These are phyloP conservation scores for Candida sonorensis DNA, from an alignment of 805 yeast species.

Conservation along the genomic window DNA sequence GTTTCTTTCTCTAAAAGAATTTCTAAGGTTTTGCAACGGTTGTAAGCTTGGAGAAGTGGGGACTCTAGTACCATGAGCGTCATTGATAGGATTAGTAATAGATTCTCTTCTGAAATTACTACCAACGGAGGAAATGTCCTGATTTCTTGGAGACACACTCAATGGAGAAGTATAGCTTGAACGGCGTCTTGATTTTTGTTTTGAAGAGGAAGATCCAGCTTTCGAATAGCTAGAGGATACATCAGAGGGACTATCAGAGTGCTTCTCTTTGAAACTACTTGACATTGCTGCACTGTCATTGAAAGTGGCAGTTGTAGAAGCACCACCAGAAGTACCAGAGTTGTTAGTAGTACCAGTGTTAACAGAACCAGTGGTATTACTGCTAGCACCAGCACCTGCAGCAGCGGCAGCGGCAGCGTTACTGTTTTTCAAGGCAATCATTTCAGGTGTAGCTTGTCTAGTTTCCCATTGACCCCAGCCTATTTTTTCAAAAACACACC, in stretches of 20 bases:
- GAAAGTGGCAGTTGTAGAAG: neutral
- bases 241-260: constrained; percentile 13
- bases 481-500: constrained; percentile 78
- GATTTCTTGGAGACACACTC: constrained; percentile 16
- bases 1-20: constrained; percentile 23
- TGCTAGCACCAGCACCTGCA: neutral
- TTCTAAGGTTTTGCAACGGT: constrained; percentile 25
- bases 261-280: constrained; percentile 5
- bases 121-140: constrained; percentile 1
- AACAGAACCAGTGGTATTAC: constrained; percentile 4
- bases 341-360: too few species aligned
- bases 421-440: constrained; percentile 17
- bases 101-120: constrained; percentile 39
- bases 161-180: too few species aligned
- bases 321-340: neutral
- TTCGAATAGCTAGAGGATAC: constrained; percentile 2
- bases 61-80: constrained; percentile 38
- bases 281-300: neutral
- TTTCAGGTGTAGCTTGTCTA: constrained; percentile 31
- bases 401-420: constrained; percentile 8
- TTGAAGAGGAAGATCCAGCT: too few species aligned
- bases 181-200: too few species aligned
- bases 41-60: constrained; percentile 33
- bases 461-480: constrained; percentile 99
- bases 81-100: constrained; percentile 39